Evolutionary conservation across 345 rosid genomes (phyloP).

Genomic region (Populus euphratica): DNA sequence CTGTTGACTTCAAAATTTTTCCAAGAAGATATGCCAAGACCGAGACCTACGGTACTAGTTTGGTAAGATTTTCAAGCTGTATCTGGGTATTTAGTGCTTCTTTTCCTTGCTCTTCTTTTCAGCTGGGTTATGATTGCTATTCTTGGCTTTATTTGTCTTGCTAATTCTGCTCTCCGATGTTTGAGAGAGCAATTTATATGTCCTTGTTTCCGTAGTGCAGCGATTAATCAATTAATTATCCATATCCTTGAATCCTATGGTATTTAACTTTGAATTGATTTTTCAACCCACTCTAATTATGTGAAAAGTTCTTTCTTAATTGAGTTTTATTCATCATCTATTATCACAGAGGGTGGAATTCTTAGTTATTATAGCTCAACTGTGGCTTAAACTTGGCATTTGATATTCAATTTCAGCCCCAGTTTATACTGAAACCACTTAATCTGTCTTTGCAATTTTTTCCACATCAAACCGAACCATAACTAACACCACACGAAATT

Average conservation of each 20-base stretch:
- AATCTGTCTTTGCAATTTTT: too few relatives aligned
- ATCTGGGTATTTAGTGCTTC: background rate
- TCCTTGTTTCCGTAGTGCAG: background rate
- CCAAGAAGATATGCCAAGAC: constrained; percentile 87
- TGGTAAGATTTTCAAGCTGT: constrained; percentile 48
- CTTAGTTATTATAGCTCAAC: background rate
- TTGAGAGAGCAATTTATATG: background rate
- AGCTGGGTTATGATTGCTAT: background rate
- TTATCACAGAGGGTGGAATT: background rate
- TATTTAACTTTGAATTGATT: background rate
- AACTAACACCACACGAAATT: too few relatives aligned
- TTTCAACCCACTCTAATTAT: background rate
- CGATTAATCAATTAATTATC: background rate
- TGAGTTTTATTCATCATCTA: background rate
- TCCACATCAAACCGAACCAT: too few relatives aligned
- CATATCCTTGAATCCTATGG: background rate
- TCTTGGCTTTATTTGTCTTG: background rate
- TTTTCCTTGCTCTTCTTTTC: background rate
- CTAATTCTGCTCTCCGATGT: too few relatives aligned
- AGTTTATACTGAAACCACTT: too few relatives aligned
- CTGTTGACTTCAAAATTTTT: constrained; percentile 83
- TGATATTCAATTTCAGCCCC: too few relatives aligned
- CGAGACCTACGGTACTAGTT: constrained; percentile 74
- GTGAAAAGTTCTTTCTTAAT: constrained; percentile 1
- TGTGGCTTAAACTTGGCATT: too few relatives aligned